Conservation (phyloP, 75 land plant genomes). For the Azolla pinnata region DNA sequence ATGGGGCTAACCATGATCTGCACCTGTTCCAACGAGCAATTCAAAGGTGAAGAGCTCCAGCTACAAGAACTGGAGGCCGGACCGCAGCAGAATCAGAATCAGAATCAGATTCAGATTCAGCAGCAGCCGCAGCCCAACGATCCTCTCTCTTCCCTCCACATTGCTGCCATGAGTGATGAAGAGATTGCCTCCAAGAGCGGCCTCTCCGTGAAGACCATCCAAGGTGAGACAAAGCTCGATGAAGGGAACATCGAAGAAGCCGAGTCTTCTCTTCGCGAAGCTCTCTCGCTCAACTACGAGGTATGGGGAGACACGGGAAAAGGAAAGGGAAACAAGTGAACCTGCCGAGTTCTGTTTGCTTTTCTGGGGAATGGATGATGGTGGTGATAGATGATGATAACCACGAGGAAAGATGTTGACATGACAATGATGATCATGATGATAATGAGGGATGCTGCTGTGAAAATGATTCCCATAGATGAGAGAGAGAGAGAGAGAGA, state of each 20-base stretch:
- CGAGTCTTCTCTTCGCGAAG: conserved; percentile 81
- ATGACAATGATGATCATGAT: too few species aligned
- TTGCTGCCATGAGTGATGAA: conserved; percentile 38
- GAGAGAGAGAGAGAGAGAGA: too few species aligned
- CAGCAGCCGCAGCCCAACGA: too few species aligned
- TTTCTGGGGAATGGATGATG: too few species aligned
- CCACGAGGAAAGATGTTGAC: too few species aligned
- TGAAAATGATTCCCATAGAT: too few species aligned
- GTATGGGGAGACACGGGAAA: conserved; percentile 13
- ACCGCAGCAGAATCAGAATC: too few species aligned
- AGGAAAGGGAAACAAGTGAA: neutral
- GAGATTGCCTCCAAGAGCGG: conserved; percentile 46
- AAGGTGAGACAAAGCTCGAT: conserved; percentile 51
- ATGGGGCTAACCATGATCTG: conserved; percentile 44
- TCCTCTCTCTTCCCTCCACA: conserved; percentile 25
- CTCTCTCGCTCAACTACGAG: conserved; percentile 74
- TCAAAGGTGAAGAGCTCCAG: conserved; percentile 24
- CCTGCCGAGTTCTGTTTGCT: neutral
- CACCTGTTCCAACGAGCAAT: conserved; percentile 44
- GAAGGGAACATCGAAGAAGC: conserved; percentile 79
- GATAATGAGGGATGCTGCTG: too few species aligned
- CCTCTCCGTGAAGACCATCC: conserved; percentile 51
- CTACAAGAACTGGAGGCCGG: too few species aligned
- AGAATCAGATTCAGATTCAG: too few species aligned
- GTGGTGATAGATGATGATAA: too few species aligned